Evolutionary conservation across 2,329 filamentous ascomycete genomes (phyloP).

Genomic region (Aspergillus jensenii): DNA sequence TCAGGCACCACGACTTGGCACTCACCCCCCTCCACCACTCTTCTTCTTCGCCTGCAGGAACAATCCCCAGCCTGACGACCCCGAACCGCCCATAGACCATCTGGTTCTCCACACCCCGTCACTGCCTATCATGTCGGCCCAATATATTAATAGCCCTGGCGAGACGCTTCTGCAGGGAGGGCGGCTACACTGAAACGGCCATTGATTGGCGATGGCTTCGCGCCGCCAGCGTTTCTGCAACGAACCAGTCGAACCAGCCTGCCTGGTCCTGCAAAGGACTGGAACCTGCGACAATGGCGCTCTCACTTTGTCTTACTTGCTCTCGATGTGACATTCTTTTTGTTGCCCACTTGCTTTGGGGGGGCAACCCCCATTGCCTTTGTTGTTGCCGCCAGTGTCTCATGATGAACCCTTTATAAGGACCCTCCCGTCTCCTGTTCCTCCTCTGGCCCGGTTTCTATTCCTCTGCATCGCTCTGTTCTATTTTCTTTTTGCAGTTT

Average conservation of each 20-base stretch:
- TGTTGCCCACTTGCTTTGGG: neutral
- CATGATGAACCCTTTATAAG: constrained; percentile 8
- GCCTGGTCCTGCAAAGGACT: constrained; percentile 9
- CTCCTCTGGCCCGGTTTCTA: constrained; percentile 20
- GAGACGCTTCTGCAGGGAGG: constrained; percentile 8
- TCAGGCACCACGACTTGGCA: neutral
- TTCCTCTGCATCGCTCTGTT: constrained; percentile 25
- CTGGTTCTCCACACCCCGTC: neutral
- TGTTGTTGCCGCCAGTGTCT: constrained; percentile 7
- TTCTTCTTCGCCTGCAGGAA: neutral
- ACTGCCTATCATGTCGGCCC: neutral
- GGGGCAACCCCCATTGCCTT: neutral
- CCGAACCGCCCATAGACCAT: neutral
- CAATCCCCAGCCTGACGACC: neutral
- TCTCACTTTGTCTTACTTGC: constrained; percentile 25
- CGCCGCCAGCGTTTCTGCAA: constrained; percentile 5
- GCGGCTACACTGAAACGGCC: neutral
- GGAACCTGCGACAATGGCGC: constrained; percentile 15
- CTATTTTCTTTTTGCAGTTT: constrained; percentile 21
- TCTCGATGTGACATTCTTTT: neutral
- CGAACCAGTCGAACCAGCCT: constrained; percentile 12
- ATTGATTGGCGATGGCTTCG: constrained; percentile 14
- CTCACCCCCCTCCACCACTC: too few relatives aligned
- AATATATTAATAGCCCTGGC: constrained; percentile 12
- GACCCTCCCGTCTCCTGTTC: constrained; percentile 27